Percentiles rank a stretch among this genome's conserved stretches.
These are phyloP conservation scores for Biscogniauxia sp. DNA, from an alignment of 2,329 filamentous ascomycete species.

Conservation along the genomic window DNA sequence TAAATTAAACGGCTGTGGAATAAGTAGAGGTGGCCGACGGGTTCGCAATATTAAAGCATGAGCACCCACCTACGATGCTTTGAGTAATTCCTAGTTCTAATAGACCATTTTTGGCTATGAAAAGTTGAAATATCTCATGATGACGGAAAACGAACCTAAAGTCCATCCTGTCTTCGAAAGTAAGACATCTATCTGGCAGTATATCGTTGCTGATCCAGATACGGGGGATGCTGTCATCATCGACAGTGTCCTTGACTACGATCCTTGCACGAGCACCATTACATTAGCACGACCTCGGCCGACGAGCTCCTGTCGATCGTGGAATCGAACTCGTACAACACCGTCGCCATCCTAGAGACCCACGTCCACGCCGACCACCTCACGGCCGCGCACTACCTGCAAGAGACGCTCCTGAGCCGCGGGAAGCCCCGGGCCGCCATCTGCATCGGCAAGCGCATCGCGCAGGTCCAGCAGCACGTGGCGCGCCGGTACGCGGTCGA, in stretches of 20 bases:
- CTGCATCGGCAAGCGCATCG: slow-evolving; percentile 55
- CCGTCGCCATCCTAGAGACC: slow-evolving; percentile 58
- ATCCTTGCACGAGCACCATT: slow-evolving; percentile 40
- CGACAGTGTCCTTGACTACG: slow-evolving; percentile 50
- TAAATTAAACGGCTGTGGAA: too few species aligned
- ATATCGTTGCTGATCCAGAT: slow-evolving; percentile 43
- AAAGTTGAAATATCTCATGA: too few species aligned
- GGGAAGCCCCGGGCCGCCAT: slow-evolving; percentile 40
- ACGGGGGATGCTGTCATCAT: slow-evolving; percentile 45
- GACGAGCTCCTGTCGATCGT: slow-evolving; percentile 49
- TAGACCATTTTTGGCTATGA: too few species aligned
- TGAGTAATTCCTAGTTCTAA: too few species aligned
- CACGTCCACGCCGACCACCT: slow-evolving; percentile 62
- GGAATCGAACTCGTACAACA: slow-evolving; percentile 42
- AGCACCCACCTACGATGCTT: too few species aligned
- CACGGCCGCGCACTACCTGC: slow-evolving; percentile 58
- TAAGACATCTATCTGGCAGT: slow-evolving; percentile 44
- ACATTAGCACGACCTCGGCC: slow-evolving; percentile 50
- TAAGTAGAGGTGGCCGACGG: too few species aligned
- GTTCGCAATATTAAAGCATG: too few species aligned
- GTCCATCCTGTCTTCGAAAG: slow-evolving; percentile 22
- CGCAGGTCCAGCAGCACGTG: slow-evolving; percentile 49
- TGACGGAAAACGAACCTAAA: slow-evolving; percentile 15
- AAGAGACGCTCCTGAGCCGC: slow-evolving; percentile 37
- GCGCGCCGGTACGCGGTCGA: slow-evolving; percentile 46